Evolutionary conservation across 1,284 basidiomycete genomes (phyloP).

Genomic region (Ceratobasidium papillatum): DNA sequence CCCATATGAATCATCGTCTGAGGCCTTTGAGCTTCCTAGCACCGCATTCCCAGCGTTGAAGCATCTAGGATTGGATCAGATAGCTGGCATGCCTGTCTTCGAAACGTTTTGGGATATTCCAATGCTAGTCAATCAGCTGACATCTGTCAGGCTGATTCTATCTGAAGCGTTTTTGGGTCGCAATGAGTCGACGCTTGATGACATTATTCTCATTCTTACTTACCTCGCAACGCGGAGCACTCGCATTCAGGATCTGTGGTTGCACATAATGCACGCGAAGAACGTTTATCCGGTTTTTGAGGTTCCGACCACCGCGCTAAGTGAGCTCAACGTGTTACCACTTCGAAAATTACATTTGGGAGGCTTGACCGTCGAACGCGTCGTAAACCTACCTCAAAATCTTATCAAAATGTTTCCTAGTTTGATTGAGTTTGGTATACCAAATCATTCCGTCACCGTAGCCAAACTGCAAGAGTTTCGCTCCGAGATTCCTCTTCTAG

Average conservation of each 20-base stretch:
- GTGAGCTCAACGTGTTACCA: background rate
- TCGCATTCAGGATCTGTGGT: background rate
- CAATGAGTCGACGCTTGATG: background rate
- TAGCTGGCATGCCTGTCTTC: background rate
- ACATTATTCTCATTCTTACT: background rate
- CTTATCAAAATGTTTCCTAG: background rate
- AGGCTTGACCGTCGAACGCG: background rate
- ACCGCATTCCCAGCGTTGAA: background rate
- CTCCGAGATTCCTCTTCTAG: background rate
- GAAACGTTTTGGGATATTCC: background rate
- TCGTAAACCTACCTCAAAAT: background rate
- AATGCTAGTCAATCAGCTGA: background rate
- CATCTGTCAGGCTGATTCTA: background rate
- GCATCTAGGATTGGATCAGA: background rate
- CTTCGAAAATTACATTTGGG: background rate
- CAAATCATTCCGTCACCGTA: background rate
- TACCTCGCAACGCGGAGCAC: background rate
- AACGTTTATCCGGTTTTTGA: background rate
- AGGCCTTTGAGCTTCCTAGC: background rate
- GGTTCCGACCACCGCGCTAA: background rate
- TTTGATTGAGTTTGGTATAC: background rate
- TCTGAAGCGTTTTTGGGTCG: background rate
- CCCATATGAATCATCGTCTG: background rate
- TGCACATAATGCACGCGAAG: background rate
- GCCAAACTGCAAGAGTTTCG: background rate